These are phyloP conservation scores for Ramaria rubella DNA, from an alignment of 768 basidiomycete genomes.

Conservation along the genomic window DNA sequence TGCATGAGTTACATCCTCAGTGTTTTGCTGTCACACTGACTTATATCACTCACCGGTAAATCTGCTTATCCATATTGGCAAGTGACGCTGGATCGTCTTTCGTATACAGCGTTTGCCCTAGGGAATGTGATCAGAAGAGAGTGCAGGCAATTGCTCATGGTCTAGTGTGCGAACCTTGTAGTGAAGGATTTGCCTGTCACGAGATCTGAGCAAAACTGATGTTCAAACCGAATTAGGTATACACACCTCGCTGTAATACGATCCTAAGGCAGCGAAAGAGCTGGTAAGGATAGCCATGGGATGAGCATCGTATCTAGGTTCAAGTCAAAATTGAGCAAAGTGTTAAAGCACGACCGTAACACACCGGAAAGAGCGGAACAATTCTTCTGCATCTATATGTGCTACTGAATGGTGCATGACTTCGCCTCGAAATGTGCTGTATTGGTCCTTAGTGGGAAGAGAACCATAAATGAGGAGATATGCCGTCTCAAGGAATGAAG, in stretches of 20 bases:
- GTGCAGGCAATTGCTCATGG: not conserved
- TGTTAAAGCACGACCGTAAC: not conserved
- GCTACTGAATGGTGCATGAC: slow-evolving; percentile 69
- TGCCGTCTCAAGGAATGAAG: slow-evolving; percentile 74
- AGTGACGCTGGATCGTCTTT: slow-evolving; percentile 60
- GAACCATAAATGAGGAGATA: slow-evolving; percentile 88
- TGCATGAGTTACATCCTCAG: not conserved
- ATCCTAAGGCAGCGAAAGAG: slow-evolving; percentile 82
- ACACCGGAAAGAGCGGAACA: slow-evolving; percentile 64
- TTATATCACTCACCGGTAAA: slow-evolving; percentile 44
- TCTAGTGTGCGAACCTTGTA: slow-evolving; percentile 50
- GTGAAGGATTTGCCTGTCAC: slow-evolving; percentile 62
- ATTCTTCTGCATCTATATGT: slow-evolving; percentile 61
- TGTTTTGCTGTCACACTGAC: not conserved
- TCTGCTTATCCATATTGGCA: slow-evolving; percentile 85
- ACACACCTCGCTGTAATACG: slow-evolving; percentile 67
- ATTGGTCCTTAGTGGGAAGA: slow-evolving; percentile 60
- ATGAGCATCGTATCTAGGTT: slow-evolving; percentile 77
- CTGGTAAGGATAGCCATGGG: slow-evolving; percentile 88
- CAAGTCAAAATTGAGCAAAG: not conserved
- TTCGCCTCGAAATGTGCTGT: slow-evolving; percentile 60
- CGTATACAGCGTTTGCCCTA: slow-evolving; percentile 75
- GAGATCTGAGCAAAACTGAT: not conserved
- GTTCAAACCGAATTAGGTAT: not conserved
- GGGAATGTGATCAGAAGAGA: not conserved